Evolutionary conservation across 192 early-diverging fungal genomes (phyloP).

Genomic region (Umbelopsis sp.): DNA sequence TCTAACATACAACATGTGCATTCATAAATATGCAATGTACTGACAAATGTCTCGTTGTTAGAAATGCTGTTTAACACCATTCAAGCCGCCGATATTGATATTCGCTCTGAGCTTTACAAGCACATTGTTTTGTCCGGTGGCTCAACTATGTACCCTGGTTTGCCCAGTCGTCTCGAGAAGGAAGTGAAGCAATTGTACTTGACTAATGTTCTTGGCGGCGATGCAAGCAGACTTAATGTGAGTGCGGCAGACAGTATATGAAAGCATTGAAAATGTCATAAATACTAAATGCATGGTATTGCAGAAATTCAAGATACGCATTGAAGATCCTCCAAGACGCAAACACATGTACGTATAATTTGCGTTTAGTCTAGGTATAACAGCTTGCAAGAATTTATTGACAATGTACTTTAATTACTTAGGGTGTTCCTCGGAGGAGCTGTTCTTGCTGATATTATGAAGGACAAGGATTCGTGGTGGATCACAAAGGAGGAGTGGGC

Average conservation of each 20-base stretch:
- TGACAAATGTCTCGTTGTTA: constrained; percentile 33
- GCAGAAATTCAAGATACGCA: constrained; percentile 96
- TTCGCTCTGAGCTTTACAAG: constrained; percentile 93
- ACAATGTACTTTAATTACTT: background rate
- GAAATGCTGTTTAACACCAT: constrained; percentile 94
- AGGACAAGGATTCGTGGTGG: constrained; percentile 89
- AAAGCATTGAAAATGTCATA: background rate
- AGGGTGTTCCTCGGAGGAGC: constrained; percentile 95
- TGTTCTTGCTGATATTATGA: constrained; percentile 94
- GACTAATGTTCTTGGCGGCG: constrained; percentile 84
- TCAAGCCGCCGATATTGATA: constrained; percentile 88
- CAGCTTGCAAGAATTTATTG: too few relatives aligned
- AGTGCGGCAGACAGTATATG: constrained; percentile 25
- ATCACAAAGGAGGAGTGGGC: constrained; percentile 94
- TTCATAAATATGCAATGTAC: background rate
- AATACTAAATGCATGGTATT: background rate
- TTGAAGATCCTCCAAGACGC: constrained; percentile 97
- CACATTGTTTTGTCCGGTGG: constrained; percentile 98
- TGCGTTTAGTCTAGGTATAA: background rate
- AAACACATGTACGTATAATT: constrained; percentile 77
- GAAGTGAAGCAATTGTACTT: constrained; percentile 97
- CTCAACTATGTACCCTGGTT: constrained; percentile 98
- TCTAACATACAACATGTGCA: background rate
- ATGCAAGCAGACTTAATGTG: constrained; percentile 80
- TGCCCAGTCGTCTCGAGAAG: constrained; percentile 97